Base-by-base conservation (phyloP, 2,329 filamentous ascomycete genomes). In the Penicillium sp. region DNA sequence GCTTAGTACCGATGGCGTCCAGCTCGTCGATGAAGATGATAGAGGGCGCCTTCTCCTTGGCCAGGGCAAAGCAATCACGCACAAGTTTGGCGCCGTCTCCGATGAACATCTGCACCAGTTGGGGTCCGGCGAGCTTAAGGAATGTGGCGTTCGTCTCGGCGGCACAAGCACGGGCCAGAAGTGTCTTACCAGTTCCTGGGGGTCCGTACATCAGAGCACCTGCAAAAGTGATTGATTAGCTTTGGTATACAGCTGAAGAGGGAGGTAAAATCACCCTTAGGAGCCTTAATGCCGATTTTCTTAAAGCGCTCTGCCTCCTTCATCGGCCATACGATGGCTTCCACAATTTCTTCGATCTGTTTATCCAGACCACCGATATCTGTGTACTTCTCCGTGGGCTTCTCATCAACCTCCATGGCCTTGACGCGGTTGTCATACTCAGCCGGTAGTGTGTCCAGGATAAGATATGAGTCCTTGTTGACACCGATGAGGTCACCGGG, bases 21-120 rank as follows among this genome's bases (percentile, higher is more conserved):
- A 99, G 79, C 77, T 99, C 94, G 77, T 99, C 94, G 68, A 99
- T 97, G 81, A 99, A 99, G 75, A 99, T 99, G 75, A 99, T 99
- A 55, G 94, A 91, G 0, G 94, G 95, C 0, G 94, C 94, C 81
- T 99, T 99, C 77, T 99, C 94, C 75, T 99, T 99, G 50, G 94
- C 94, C 13, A 99, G 81, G 2, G 94, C 94, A 72, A 99, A 99
- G 77, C 91, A 96, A 78, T 99, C 94, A 55, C 94, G 89, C 39
- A 99, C 94, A 29, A 99, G 84, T 78, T 99, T 99, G 40, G 95
- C 94, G 68, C 94, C 94, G 65, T 99, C 95, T 73, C 94, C 94
- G 38, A 99, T 99, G 74, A 97, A 99, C 94, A 97, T 99, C 75
- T 99, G 94, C 29, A 99, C 94, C 36, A 99, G 85, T 77, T 99